phyloP scores from a whole-genome alignment of 78 protist species.

The Kipferlia bialata region DNA sequence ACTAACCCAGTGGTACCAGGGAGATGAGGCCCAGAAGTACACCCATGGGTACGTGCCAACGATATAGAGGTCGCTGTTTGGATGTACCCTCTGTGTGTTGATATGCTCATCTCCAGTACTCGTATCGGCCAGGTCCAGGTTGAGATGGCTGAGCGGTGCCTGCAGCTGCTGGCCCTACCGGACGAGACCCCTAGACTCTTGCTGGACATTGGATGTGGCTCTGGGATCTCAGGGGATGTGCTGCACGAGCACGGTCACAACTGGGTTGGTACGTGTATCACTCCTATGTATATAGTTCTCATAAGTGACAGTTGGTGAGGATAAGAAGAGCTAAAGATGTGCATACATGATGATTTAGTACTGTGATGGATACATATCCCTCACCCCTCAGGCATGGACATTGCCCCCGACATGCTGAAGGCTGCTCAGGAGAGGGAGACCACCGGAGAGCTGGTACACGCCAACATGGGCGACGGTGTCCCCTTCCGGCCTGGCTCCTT shows the following conservation, averaged over 20 bases:
- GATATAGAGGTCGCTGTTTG: too few relatives aligned
- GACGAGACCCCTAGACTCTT: conserved; percentile 23
- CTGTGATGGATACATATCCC: too few relatives aligned
- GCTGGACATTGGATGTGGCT: conserved; percentile 84
- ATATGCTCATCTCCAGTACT: too few relatives aligned
- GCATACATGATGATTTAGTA: too few relatives aligned
- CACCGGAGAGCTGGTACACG: conserved; percentile 48
- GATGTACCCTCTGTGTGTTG: too few relatives aligned
- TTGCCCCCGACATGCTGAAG: conserved; percentile 18
- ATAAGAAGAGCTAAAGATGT: too few relatives aligned
- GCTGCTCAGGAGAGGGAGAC: conserved; percentile 20
- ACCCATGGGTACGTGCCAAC: too few relatives aligned
- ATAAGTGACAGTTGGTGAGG: too few relatives aligned
- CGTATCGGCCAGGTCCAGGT: conserved; percentile 78
- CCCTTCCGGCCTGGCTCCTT: conserved; percentile 65
- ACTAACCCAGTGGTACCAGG: too few relatives aligned
- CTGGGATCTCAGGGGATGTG: conserved; percentile 69
- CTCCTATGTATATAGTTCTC: too few relatives aligned
- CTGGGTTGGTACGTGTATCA: conserved; percentile 85
- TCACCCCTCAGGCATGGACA: too few relatives aligned
- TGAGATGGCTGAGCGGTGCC: conserved; percentile 70
- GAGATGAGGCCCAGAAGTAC: too few relatives aligned
- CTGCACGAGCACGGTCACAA: conserved; percentile 65
- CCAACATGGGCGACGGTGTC: conserved; percentile 79
- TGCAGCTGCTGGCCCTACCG: conserved; percentile 64